Conservation (phyloP, 2,329 filamentous ascomycete species). For the Orbilia ellipsospora region DNA sequence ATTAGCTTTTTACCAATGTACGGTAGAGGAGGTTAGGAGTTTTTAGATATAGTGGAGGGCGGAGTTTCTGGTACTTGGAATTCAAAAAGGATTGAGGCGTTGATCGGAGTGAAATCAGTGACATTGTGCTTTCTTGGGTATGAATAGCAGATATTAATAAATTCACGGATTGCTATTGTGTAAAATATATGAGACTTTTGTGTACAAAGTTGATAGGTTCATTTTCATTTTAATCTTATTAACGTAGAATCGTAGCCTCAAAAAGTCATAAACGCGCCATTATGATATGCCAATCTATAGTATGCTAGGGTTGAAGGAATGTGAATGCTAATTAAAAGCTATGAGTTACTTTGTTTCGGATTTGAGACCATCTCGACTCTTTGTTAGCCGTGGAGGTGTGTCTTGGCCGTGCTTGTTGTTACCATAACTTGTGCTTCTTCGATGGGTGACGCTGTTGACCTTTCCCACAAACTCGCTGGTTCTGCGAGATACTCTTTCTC, state of each 20-base stretch:
- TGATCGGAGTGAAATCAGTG: too few relatives aligned
- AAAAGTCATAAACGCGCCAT: neutral
- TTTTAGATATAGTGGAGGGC: neutral
- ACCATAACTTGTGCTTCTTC: slow-evolving; percentile 31
- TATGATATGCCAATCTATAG: neutral
- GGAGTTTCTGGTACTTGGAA: neutral
- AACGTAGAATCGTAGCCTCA: neutral
- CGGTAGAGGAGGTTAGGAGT: slow-evolving; percentile 5
- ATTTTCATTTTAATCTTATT: neutral
- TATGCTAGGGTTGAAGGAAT: too few relatives aligned
- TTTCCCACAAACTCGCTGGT: slow-evolving; percentile 34
- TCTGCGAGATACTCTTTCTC: slow-evolving; percentile 29
- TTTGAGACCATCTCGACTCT: slow-evolving; percentile 39
- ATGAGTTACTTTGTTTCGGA: slow-evolving; percentile 8
- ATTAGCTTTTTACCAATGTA: slow-evolving; percentile 36
- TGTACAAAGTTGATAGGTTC: neutral
- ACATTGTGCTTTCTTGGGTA: too few relatives aligned
- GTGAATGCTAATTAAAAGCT: too few relatives aligned
- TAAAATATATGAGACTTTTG: too few relatives aligned
- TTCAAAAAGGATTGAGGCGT: too few relatives aligned
- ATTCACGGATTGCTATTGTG: too few relatives aligned
- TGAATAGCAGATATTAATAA: too few relatives aligned
- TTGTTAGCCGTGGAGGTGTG: slow-evolving; percentile 4
- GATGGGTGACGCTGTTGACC: slow-evolving; percentile 22
- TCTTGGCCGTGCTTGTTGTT: slow-evolving; percentile 13